Percentiles rank a stretch among this genome's conserved stretches.
These are phyloP conservation scores for Exobasidium cylindrosporum DNA, from an alignment of 1,284 basidiomycete genomes.

Conservation along the genomic window DNA sequence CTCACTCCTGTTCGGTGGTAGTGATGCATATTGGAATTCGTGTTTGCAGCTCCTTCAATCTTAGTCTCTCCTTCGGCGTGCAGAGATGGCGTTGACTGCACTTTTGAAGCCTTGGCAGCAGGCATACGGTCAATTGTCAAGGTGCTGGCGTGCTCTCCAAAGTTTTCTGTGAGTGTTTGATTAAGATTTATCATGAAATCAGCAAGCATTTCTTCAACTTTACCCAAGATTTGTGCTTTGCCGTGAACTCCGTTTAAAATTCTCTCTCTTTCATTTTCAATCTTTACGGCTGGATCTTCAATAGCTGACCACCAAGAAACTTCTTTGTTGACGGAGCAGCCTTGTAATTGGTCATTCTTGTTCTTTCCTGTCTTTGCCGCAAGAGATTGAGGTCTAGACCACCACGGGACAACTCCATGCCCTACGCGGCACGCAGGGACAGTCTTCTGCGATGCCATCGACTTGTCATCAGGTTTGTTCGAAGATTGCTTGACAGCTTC, in stretches of 20 bases:
- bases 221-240: not conserved
- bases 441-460: too few species aligned
- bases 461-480: too few species aligned
- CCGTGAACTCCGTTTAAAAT: too few species aligned
- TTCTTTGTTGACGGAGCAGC: not conserved
- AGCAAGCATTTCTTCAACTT: not conserved
- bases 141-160: not conserved
- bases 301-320: not conserved
- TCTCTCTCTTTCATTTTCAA: too few species aligned
- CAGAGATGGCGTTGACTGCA: not conserved
- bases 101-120: not conserved
- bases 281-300: not conserved
- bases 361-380: not conserved
- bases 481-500: not conserved
- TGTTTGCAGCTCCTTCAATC: not conserved
- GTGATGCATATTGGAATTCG: not conserved
- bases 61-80: not conserved
- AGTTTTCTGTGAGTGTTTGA: not conserved
- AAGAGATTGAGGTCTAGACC: not conserved
- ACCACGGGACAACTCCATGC: not conserved
- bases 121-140: not conserved
- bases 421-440: not conserved
- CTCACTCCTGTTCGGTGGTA: not conserved
- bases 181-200: not conserved
- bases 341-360: not conserved